Base-by-base conservation (phyloP, 2,329 filamentous ascomycete species). In the Aureobasidium melanogenum region DNA sequence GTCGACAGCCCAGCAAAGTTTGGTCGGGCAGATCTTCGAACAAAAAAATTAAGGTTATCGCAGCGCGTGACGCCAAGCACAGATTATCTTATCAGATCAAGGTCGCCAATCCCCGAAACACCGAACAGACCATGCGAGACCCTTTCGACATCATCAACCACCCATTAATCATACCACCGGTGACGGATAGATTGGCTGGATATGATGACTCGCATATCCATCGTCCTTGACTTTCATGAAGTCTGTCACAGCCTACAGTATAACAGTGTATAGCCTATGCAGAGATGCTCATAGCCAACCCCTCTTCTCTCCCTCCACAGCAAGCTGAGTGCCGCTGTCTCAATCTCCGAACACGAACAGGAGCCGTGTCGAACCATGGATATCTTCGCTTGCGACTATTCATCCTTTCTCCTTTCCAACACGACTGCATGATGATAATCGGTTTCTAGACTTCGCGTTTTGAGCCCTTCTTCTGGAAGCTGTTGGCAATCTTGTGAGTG, bases 11-110 rank as follows among this genome's bases (percentile, higher is more conserved):
- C 17, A 22, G 39, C 38, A 59, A 26, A 59, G 14, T 59, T 58
- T 48, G 43, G 43, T 6, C 32, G 5, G 30, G 55, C 41, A 28
- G 19, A 43, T 38, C 22, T 38, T 5, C 15, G 46, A 32, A 32
- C 55, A 48, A 54, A 61, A 62, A 62, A 54, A 43, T 54, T 56
- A 59, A 48, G 34, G 55, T 59, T 59, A 59, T 59, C 55, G 28
- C 32, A n/a, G 19, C n/a, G 43, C 43, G 22, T n/a, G 7, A 30
- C 32, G 51, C 51, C 52, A 56, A 56, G 52, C 14, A 10, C 0
- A 7, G 24, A 50, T 58, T 58, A n/a, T 38, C 55, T 34, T 46
- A 58, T 59, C 56, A 41, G 43, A 48, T 58, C 19, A 22, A 26
- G 32, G 22, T 14, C 36, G 17, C 15, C 30, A 24, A 22, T 10